Percentiles rank a stretch among this genome's conserved stretches.
phyloP scores from a whole-genome alignment of 768 basidiomycete species.

The Tephrocybe sp. region DNA sequence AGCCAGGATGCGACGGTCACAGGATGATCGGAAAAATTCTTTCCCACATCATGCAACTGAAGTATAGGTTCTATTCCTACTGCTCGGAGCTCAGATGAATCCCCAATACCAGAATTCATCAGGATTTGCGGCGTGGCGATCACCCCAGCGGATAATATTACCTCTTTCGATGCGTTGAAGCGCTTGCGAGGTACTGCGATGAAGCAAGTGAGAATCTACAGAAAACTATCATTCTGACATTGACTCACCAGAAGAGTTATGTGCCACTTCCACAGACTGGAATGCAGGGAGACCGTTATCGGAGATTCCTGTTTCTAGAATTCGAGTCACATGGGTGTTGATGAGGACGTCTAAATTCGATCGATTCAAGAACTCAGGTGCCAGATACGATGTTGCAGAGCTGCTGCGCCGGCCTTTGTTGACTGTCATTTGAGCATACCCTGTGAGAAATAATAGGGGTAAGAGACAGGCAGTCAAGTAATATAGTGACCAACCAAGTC shows the following conservation, averaged over 20 bases:
- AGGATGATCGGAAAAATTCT: too few relatives aligned
- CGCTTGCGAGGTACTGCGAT: neutral
- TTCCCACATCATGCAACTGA: too few relatives aligned
- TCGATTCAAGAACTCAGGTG: too few relatives aligned
- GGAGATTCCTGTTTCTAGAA: neutral
- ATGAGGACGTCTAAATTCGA: too few relatives aligned
- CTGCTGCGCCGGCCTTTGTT: neutral
- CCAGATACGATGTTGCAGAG: too few relatives aligned
- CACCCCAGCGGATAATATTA: constrained; percentile 25
- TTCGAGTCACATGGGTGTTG: too few relatives aligned
- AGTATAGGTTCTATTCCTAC: too few relatives aligned
- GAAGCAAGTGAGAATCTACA: neutral
- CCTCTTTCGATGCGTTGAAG: neutral
- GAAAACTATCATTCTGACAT: neutral
- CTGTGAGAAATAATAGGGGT: neutral
- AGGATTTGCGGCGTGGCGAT: constrained; percentile 35
- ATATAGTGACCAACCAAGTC: constrained; percentile 18
- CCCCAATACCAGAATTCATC: too few relatives aligned
- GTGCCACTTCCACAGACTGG: neutral
- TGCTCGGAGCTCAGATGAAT: constrained; percentile 14
- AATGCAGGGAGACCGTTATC: neutral
- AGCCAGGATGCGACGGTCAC: constrained; percentile 21
- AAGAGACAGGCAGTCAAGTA: neutral
- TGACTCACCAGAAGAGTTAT: neutral
- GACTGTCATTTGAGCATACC: neutral